phyloP scores from a whole-genome alignment of 106 monocot genomes.

The Allium fistulosum region DNA sequence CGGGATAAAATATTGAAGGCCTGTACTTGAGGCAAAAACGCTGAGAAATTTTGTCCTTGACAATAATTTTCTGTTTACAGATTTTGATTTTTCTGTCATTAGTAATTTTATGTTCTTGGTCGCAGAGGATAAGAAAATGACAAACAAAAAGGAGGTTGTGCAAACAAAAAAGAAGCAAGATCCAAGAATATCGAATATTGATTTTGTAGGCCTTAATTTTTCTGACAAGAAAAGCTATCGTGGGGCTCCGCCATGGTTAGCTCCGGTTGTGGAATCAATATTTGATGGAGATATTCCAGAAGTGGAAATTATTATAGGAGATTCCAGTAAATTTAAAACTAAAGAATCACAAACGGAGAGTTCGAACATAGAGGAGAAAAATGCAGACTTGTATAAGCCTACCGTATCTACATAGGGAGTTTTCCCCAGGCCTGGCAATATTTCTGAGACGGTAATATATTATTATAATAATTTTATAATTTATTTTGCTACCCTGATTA shows the following conservation, averaged over 20 bases:
- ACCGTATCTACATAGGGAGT: constrained; percentile 94
- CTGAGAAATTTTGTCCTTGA: too few relatives aligned
- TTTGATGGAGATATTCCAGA: constrained; percentile 48
- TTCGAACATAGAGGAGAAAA: constrained; percentile 20
- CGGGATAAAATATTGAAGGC: too few relatives aligned
- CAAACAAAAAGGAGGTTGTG: constrained; percentile 12
- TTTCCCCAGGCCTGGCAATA: constrained; percentile 81
- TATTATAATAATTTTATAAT: not conserved
- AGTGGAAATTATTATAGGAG: constrained; percentile 89
- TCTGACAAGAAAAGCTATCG: constrained; percentile 63
- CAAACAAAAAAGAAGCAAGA: constrained; percentile 22
- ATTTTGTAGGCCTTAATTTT: constrained; percentile 76
- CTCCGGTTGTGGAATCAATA: constrained; percentile 28
- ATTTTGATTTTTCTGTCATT: too few relatives aligned
- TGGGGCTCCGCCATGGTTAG: constrained; percentile 48
- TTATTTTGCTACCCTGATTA: too few relatives aligned
- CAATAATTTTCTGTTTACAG: too few relatives aligned
- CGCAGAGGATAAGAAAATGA: constrained; percentile 12
- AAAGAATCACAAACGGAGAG: constrained; percentile 7
- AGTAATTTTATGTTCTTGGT: constrained; percentile 11
- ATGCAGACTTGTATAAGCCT: constrained; percentile 56
- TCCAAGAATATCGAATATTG: constrained; percentile 41
- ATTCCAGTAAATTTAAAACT: constrained; percentile 65
- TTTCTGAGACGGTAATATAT: constrained; percentile 68
- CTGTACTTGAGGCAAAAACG: too few relatives aligned